A percentile compares a stretch with the other conserved stretches of the same genome.
phyloP scores from a whole-genome alignment of 1,139 yeast genomes.

The Komagataea norvegica region DNA sequence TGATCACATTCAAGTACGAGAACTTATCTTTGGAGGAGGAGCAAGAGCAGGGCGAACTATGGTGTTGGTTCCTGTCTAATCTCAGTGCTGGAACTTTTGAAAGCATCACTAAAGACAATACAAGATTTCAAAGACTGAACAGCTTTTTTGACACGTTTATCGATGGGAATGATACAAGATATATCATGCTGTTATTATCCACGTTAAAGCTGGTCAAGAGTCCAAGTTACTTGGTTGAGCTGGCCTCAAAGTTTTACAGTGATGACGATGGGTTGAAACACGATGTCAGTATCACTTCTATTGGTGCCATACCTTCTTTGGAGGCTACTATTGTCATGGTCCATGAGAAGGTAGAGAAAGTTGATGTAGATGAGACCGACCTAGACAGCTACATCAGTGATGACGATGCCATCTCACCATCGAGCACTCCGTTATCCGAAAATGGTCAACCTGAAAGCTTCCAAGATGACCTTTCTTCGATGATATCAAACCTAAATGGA shows the following conservation, averaged over 20 bases:
- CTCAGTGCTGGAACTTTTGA: conserved; percentile 12
- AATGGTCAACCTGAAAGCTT: too few relatives aligned
- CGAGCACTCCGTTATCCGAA: too few relatives aligned
- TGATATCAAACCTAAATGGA: conserved; percentile 1
- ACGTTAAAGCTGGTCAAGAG: conserved; percentile 4
- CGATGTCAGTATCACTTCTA: conserved; percentile 9
- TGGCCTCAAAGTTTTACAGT: conserved; percentile 6
- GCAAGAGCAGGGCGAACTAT: conserved; percentile 4
- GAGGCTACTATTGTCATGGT: conserved; percentile 12
- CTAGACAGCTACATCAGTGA: conserved; percentile 6
- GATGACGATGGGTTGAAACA: conserved; percentile 3
- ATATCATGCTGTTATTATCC: conserved; percentile 8
- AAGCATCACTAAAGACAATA: conserved; percentile 5
- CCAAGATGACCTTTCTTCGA: neutral
- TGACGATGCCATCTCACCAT: conserved; percentile 7
- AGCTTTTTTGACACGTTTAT: conserved; percentile 6
- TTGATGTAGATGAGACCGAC: too few relatives aligned
- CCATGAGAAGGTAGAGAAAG: conserved; percentile 2
- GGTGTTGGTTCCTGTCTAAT: conserved; percentile 13
- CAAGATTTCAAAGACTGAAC: conserved; percentile 3
- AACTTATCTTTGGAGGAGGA: conserved; percentile 5
- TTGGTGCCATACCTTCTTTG: conserved; percentile 6
- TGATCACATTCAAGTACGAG: conserved; percentile 11
- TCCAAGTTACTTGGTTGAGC: conserved; percentile 5
- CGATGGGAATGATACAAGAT: conserved; percentile 1